Base-by-base conservation (phyloP, 116 monocot species). In the Zostera marina region DNA sequence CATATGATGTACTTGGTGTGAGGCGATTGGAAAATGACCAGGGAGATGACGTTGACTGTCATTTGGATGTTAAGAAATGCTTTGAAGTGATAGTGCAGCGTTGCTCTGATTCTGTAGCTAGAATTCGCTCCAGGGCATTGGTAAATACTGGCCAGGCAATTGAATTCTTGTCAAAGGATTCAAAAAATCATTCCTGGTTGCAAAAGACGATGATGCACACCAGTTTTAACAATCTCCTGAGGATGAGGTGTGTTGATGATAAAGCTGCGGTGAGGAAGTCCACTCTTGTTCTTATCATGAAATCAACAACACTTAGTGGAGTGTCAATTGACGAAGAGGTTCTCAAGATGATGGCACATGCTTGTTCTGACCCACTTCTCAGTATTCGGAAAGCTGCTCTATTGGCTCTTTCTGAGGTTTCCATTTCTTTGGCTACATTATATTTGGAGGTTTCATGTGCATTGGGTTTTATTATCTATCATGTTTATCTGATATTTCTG, bases 251-350 rank as follows among this genome's bases (percentile, higher is more conserved):
- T 56, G 44, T 52, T 26, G 98, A 98, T 68, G 90, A 86, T 53
- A 98, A 98, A 69, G 83, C 98, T 61, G 90, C 78, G 0, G 98
- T 90, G 19, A 85, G 83, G 77, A 98, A 86, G 69, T 82, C 82
- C 7, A 65, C 82, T 38, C 76, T 98, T 32, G 46, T 90, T 61
- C 78, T 98, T 24, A 69, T 83, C 38, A 69, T 75, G 5, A 98
- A 66, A 65, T 68, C 78, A 14, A 83, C 65, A 16, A 2, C 70
- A 47, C 60, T 98, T 39, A 71, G 77, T 14, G 80, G 90, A 8
- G 56, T 68, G n/a, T 66, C 76, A 7, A 65, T 86, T 11, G 98
- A 98, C 58, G 78, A 63, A 11, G 62, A 60, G 11, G 54, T 98
- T 16, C 75, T 98, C 21, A 68, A 47, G 68, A 77, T 73, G 5